phyloP scores from a whole-genome alignment of 257 asterid genomes.

The Ballota nigra region DNA sequence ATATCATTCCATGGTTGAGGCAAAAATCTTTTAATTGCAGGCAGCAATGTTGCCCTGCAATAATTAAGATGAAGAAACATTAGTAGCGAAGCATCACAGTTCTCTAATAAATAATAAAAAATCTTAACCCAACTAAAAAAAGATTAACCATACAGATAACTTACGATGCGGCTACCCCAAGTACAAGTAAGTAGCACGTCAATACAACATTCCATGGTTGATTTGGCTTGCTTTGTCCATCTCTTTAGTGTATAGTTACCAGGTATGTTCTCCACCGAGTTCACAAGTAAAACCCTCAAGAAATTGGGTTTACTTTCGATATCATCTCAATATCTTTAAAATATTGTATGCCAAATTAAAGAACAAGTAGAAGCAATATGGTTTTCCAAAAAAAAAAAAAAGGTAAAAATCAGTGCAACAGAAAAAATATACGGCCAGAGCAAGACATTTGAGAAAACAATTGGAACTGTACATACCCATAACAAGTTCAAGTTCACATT shows the following conservation, averaged over 20 bases:
- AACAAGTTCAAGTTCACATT: neutral
- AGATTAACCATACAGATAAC: slow-evolving; percentile 40
- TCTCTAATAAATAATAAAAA: neutral
- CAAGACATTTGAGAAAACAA: neutral
- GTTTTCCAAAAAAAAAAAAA: neutral
- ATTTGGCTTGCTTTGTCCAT: too few species aligned
- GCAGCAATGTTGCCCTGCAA: slow-evolving; percentile 88
- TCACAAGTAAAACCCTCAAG: too few species aligned
- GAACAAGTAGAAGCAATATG: neutral
- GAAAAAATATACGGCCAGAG: neutral
- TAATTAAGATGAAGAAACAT: slow-evolving; percentile 13
- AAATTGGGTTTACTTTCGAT: neutral
- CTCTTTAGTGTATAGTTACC: too few species aligned
- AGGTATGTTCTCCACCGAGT: too few species aligned
- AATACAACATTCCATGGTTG: slow-evolving; percentile 94
- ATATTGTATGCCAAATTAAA: neutral
- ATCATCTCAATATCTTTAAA: neutral
- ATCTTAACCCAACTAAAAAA: slow-evolving; percentile 6
- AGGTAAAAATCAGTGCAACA: neutral
- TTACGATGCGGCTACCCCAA: slow-evolving; percentile 92
- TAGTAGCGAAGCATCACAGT: neutral
- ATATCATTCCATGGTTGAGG: slow-evolving; percentile 84
- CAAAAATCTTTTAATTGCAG: slow-evolving; percentile 65
- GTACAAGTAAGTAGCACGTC: slow-evolving; percentile 89
- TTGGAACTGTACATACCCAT: neutral